A percentile compares a stretch with the other conserved stretches of the same genome.
Conservation (phyloP, 495 filamentous ascomycete genomes). For the Opeltia flavorubescens region DNA sequence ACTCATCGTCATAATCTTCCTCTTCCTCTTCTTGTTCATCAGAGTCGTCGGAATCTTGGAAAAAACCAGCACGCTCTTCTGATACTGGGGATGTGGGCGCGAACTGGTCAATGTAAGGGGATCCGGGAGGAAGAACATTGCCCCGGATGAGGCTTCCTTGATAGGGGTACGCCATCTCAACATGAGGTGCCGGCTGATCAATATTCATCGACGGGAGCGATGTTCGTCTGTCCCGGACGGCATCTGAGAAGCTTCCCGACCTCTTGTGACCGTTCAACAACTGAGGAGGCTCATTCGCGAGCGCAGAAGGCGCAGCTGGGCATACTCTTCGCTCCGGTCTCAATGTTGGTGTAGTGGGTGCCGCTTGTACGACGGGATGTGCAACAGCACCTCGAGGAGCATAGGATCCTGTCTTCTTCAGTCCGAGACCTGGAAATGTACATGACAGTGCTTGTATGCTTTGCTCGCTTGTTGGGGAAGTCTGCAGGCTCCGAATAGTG, state of each 20-base stretch:
- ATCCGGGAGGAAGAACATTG: conserved; percentile 57
- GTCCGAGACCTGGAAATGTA: conserved; percentile 57
- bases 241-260: conserved; percentile 74
- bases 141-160: conserved; percentile 78
- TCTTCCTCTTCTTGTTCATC: conserved; percentile 13
- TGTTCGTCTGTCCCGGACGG: conserved; percentile 57
- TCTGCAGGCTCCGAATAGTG: conserved; percentile 30
- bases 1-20: conserved; percentile 22
- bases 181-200: conserved; percentile 24
- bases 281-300: conserved; percentile 15
- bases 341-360: conserved; percentile 33
- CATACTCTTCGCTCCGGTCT: conserved; percentile 22
- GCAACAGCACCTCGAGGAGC: conserved; percentile 35
- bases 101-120: conserved; percentile 60
- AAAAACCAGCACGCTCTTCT: conserved; percentile 18
- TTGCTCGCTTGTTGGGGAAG: conserved; percentile 36
- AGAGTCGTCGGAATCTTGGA: conserved; percentile 18
- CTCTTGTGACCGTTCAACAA: conserved; percentile 48
- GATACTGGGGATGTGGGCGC: conserved; percentile 45
- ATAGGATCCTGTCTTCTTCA: conserved; percentile 31
- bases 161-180: conserved; percentile 51
- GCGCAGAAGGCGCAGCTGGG: conserved; percentile 15
- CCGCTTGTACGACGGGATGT: conserved; percentile 36
- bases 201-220: conserved; percentile 39
- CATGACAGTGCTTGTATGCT: conserved; percentile 63